Evolutionary conservation across 2,329 filamentous ascomycete species (phyloP).

Genomic region (Penicillium hesseltinei): DNA sequence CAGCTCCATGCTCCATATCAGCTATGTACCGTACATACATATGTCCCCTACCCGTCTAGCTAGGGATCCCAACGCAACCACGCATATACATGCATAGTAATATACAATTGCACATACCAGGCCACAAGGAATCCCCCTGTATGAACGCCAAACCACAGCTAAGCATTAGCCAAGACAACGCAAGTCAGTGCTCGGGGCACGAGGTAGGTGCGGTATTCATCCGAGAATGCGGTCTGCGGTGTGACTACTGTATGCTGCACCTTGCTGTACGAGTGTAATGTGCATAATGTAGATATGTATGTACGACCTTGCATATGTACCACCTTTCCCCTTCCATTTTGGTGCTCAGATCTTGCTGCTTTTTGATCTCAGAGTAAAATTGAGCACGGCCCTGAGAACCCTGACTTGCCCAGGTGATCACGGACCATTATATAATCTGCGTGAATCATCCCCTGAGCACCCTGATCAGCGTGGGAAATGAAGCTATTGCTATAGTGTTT

Average conservation of each 20-base stretch:
- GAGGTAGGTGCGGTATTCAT: background rate
- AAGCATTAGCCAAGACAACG: slow-evolving; percentile 10
- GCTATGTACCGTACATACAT: background rate
- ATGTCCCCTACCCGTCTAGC: background rate
- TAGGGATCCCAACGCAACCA: background rate
- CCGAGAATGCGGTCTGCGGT: background rate
- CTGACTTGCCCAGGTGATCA: too few species aligned
- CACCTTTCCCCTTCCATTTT: too few species aligned
- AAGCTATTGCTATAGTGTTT: too few species aligned
- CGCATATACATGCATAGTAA: background rate
- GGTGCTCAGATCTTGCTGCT: too few species aligned
- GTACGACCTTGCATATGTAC: background rate
- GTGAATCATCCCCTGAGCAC: too few species aligned
- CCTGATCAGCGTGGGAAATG: too few species aligned
- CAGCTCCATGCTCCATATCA: background rate
- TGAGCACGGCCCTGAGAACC: too few species aligned
- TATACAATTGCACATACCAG: background rate
- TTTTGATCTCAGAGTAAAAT: too few species aligned
- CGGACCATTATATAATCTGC: too few species aligned
- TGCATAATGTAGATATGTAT: background rate
- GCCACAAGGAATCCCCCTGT: background rate
- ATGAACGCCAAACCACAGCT: background rate
- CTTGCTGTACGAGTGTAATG: background rate
- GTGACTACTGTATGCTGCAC: slow-evolving; percentile 1
- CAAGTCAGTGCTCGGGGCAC: background rate